Conservation (phyloP, 1,139 yeast genomes). For the Scheffersomyces titani region DNA sequence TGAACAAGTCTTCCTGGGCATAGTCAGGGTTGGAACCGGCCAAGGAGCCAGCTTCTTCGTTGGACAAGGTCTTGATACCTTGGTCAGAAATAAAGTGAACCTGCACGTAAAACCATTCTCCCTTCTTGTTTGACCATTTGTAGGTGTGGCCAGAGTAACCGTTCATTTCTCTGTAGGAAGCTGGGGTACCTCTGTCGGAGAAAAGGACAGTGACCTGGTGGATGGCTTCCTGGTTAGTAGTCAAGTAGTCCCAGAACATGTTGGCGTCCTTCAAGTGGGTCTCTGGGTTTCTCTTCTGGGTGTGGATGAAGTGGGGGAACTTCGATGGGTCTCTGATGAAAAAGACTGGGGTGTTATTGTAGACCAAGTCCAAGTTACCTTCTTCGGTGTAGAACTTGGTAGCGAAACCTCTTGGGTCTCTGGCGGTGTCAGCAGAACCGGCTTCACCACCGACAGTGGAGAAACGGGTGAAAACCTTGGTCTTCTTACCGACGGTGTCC, state of each 20-base stretch:
- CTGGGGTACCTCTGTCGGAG: conserved; percentile 71
- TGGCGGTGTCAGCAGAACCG: conserved; percentile 82
- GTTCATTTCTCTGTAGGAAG: conserved; percentile 63
- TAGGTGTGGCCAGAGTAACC: conserved; percentile 79
- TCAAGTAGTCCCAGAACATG: conserved; percentile 75
- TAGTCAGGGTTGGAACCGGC: conserved; percentile 66
- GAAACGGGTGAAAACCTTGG: conserved; percentile 73
- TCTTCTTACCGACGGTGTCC: conserved; percentile 73
- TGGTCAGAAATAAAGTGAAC: conserved; percentile 64
- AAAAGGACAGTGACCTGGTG: conserved; percentile 17
- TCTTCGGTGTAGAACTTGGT: conserved; percentile 84
- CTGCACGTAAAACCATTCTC: conserved; percentile 67
- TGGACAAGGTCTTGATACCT: conserved; percentile 58
- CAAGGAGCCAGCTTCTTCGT: conserved; percentile 57
- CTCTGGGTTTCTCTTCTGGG: conserved; percentile 76
- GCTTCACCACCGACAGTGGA: conserved; percentile 89
- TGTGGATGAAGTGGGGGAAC: conserved; percentile 87
- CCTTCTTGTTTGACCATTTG: conserved; percentile 67
- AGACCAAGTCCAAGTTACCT: conserved; percentile 86
- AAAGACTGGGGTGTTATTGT: conserved; percentile 87
- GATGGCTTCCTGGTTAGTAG: conserved; percentile 52
- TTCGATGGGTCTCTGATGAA: conserved; percentile 85
- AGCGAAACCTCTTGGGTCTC: conserved; percentile 90
- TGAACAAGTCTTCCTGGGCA: conserved; percentile 58
- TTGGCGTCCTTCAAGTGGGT: conserved; percentile 78